Evolutionary conservation across 2,329 filamentous ascomycete genomes (phyloP).

Genomic region (Pestalotiopsis sp.): DNA sequence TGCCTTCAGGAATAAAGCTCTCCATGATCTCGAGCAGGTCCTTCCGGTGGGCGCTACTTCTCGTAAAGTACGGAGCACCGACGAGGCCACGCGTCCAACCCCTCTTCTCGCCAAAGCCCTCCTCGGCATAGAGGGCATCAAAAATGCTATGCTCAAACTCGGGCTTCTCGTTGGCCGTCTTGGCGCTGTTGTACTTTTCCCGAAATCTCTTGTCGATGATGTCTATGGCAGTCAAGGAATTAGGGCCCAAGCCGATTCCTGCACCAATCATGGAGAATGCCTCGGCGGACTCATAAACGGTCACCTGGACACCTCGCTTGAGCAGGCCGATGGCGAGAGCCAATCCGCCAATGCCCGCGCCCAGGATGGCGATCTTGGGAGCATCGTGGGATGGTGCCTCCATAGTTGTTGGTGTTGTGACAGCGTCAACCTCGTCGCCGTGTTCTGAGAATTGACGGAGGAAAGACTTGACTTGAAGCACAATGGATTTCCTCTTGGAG

Average conservation of each 20-base stretch:
- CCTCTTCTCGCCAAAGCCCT: constrained; percentile 40
- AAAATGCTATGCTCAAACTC: constrained; percentile 42
- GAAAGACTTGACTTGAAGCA: constrained; percentile 15
- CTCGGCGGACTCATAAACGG: constrained; percentile 29
- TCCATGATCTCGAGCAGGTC: constrained; percentile 45
- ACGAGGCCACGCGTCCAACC: constrained; percentile 39
- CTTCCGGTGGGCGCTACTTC: constrained; percentile 43
- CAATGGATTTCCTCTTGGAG: constrained; percentile 13
- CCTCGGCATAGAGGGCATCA: constrained; percentile 41
- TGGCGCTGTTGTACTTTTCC: constrained; percentile 38
- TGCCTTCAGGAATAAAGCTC: constrained; percentile 29
- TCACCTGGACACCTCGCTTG: constrained; percentile 28
- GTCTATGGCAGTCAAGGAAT: constrained; percentile 43
- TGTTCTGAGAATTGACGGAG: constrained; percentile 9
- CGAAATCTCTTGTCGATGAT: constrained; percentile 41
- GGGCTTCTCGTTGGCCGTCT: constrained; percentile 39
- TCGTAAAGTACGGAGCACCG: constrained; percentile 38
- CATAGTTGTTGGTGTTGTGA: constrained; percentile 2
- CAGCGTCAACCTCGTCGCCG: background rate
- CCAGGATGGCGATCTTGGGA: constrained; percentile 28
- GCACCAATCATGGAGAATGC: constrained; percentile 30
- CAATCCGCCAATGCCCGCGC: constrained; percentile 32
- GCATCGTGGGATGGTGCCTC: background rate
- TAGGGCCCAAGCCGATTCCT: constrained; percentile 41
- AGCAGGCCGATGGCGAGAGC: constrained; percentile 32